Percentiles rank a stretch among this genome's conserved stretches.
These are phyloP conservation scores for Euphorbia schlechtendalii DNA, from an alignment of 441 rosid genomes.

Conservation along the genomic window DNA sequence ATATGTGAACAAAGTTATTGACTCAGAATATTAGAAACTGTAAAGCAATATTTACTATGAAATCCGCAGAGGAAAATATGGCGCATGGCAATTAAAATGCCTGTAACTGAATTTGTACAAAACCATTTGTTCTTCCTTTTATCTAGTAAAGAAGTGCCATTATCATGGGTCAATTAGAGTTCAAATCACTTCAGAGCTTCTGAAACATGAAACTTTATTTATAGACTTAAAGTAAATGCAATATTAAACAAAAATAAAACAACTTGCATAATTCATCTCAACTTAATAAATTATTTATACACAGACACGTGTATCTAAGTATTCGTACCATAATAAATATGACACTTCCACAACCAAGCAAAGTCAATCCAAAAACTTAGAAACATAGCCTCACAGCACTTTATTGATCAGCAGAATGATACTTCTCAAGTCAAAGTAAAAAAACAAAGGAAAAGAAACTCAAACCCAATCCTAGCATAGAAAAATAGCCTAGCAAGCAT, in stretches of 20 bases:
- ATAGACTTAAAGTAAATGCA: too few relatives aligned
- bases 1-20: background rate
- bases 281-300: too few relatives aligned
- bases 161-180: background rate
- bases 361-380: background rate
- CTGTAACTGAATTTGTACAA: too few relatives aligned
- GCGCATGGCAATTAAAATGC: background rate
- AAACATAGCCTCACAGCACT: background rate
- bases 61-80: background rate
- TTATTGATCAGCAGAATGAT: background rate
- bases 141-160: background rate
- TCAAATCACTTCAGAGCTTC: background rate
- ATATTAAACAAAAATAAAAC: too few relatives aligned
- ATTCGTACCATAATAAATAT: background rate
- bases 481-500: background rate
- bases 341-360: background rate
- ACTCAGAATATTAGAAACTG: background rate
- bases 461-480: background rate
- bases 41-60: constrained; percentile 2
- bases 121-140: background rate
- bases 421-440: constrained; percentile 3
- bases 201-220: background rate
- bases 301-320: background rate
- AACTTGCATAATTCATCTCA: too few relatives aligned
- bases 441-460: background rate